Evolutionary conservation across 768 basidiomycete genomes (phyloP).

Genomic region (Mrakia blollopis): DNA sequence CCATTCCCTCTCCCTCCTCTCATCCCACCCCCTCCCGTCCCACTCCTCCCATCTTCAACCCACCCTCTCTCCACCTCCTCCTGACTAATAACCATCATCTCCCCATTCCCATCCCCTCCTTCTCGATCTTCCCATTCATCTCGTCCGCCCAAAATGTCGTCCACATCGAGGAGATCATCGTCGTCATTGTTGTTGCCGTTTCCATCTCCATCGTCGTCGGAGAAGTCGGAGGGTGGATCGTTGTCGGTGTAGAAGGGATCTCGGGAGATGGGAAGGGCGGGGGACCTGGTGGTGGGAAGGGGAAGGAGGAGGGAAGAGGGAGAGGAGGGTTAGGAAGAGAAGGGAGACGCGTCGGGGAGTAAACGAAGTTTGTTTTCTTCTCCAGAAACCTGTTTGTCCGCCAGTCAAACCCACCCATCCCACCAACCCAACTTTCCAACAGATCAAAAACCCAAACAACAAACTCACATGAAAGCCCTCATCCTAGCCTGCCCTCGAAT

Average conservation of each 20-base stretch:
- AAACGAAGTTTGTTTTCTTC: not conserved
- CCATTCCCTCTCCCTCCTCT: not conserved
- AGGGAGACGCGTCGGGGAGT: not conserved
- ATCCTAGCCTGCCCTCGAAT: constrained; percentile 22
- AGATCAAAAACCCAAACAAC: too few species aligned
- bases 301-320: not conserved
- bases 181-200: not conserved
- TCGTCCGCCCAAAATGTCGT: not conserved
- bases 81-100: constrained; percentile 17
- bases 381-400: too few species aligned
- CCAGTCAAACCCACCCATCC: not conserved
- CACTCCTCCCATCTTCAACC: constrained; percentile 12
- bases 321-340: not conserved
- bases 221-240: not conserved
- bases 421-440: not conserved
- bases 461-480: constrained; percentile 28
- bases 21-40: not conserved
- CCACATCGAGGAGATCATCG: not conserved
- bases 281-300: not conserved
- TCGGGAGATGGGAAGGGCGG: constrained; percentile 12
- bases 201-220: constrained; percentile 5
- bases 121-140: not conserved
- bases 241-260: constrained; percentile 21
- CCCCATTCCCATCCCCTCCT: constrained; percentile 14
- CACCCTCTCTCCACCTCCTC: constrained; percentile 17